Evolutionary conservation across 768 basidiomycete genomes (phyloP), one percentile per base, ranked within the genome.

Genomic region (Solioccasus polychromus): DNA sequence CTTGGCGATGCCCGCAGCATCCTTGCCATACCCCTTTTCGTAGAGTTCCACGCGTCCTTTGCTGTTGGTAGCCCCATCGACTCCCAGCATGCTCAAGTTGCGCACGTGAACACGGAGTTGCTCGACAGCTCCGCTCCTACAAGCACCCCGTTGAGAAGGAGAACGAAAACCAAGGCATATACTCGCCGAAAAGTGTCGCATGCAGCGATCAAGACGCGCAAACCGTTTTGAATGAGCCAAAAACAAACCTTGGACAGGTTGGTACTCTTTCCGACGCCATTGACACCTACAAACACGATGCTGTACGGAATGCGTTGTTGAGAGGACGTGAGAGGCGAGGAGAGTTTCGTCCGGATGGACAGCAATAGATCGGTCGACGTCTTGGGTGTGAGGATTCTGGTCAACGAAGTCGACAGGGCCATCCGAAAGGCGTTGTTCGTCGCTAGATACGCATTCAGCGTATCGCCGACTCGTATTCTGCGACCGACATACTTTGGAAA

Each of bases 211-310:
- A 99, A 74, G 31, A 99, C 95, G 31, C 87, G 76, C 30, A 95
- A 68, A 5, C 88, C 85, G 60, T 99, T 99, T 68, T 99, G 96
- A 43, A 99, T 85, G 30, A 99, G 74, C 96, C 96, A 99, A 71
- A 98, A 99, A 68, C 92, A 94, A 39, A 99, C 95, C 72, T 99
- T 99, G 34, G 88, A 90, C 32, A 99, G 71, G 67, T 98, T 99
- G 6, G 96, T 98, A 57, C 92, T 95, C 73, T 99, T 99, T 25
- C 96, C 96, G 20, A 99, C 96, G 20, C 96, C 96, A 60, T 99
- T 99, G 29, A 99, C 96, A 12, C 96, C 96, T 32, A 98, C 93
- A 63, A 99, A 99, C 0, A 92, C 85, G 58, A 99, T 88, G 57
- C 83, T 83, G 67, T 97, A 98, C 0, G 95, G 95, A 57, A 82